A percentile compares a stretch with the other conserved stretches of the same genome.
Conservation (phyloP, 345 rosid genomes). For the Excoecaria cochinchinensis region DNA sequence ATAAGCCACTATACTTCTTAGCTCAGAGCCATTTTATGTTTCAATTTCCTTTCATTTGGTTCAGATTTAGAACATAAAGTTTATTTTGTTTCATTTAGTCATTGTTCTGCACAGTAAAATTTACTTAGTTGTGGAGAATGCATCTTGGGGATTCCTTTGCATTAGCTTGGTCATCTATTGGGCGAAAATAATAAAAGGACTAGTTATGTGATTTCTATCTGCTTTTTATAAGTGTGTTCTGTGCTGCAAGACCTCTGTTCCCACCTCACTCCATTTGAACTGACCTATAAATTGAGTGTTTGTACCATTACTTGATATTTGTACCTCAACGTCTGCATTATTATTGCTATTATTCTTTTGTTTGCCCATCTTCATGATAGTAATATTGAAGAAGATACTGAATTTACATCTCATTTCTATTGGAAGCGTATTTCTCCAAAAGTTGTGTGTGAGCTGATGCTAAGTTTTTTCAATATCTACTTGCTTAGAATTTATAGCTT, state of each 20-base stretch:
- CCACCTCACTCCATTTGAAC: not conserved
- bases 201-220: not conserved
- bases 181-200: not conserved
- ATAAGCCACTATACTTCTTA: constrained; percentile 14
- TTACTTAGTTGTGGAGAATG: not conserved
- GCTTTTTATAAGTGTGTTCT: not conserved
- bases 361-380: not conserved
- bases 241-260: not conserved
- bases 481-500: not conserved
- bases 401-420: not conserved
- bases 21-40: not conserved
- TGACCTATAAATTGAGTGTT: not conserved
- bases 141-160: not conserved
- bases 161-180: not conserved
- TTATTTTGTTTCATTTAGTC: not conserved
- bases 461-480: not conserved
- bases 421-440: not conserved
- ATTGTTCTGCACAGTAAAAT: not conserved
- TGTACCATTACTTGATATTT: not conserved
- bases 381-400: constrained; percentile 1
- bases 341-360: not conserved
- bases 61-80: not conserved
- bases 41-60: constrained; percentile 1
- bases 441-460: not conserved
- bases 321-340: not conserved